These are phyloP conservation scores for Rhododendron molle DNA, from an alignment of 148 eudicot genomes.

Conservation along the genomic window DNA sequence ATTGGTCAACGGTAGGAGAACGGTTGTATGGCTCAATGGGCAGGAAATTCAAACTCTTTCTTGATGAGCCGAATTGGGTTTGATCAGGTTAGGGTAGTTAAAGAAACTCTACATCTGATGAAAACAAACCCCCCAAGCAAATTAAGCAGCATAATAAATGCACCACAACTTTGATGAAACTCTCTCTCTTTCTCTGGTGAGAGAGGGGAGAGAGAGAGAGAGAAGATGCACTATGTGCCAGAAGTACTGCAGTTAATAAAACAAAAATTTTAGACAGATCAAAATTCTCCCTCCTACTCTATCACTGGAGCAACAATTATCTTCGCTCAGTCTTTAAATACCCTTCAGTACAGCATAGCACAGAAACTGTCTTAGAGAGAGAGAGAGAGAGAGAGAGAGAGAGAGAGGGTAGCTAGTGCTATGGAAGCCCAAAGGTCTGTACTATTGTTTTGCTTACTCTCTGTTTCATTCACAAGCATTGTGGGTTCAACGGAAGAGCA, in stretches of 20 bases:
- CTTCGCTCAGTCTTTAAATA: neutral
- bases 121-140: neutral
- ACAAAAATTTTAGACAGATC: neutral
- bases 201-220: neutral
- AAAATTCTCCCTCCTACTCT: neutral
- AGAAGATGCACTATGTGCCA: neutral
- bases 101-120: neutral
- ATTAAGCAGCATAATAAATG: neutral
- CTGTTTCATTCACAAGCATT: neutral
- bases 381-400: constrained; percentile 12
- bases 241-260: neutral
- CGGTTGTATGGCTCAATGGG: neutral
- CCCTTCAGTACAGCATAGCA: neutral
- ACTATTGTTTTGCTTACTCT: neutral
- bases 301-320: neutral
- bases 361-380: neutral
- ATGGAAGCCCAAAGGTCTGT: constrained; percentile 9
- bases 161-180: too few species aligned
- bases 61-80: neutral
- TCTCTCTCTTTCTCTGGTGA: neutral
- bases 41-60: neutral
- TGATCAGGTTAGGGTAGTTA: neutral
- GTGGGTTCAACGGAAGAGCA: constrained; percentile 20
- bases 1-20: neutral
- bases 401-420: neutral